Percentiles rank a stretch among this genome's conserved stretches.
Evolutionary conservation across 1,284 basidiomycete species (phyloP).

Genomic region (Marasmius tenuissimus): DNA sequence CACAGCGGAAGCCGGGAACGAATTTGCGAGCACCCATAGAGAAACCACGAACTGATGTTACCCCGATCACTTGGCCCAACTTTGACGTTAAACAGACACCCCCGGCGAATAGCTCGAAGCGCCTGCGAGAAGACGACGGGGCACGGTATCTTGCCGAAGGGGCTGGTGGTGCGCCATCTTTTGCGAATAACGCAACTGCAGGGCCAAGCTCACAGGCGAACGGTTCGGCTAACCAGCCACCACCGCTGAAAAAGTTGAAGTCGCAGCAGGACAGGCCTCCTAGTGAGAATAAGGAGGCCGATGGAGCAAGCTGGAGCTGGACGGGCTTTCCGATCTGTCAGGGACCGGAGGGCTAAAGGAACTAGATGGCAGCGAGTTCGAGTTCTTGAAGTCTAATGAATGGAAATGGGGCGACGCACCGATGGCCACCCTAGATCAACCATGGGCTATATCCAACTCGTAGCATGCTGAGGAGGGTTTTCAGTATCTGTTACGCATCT

Average conservation of each 20-base stretch:
- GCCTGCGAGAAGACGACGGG: constrained; percentile 59
- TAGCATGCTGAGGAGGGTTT: constrained; percentile 28
- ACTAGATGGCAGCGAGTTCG: constrained; percentile 72
- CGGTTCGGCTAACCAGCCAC: constrained; percentile 46
- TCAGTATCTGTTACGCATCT: constrained; percentile 25
- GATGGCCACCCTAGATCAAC: constrained; percentile 63
- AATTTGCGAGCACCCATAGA: too few relatives aligned
- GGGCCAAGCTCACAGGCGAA: constrained; percentile 18
- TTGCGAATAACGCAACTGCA: constrained; percentile 20
- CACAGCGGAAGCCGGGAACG: too few relatives aligned
- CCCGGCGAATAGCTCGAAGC: constrained; percentile 44
- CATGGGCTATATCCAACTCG: constrained; percentile 70
- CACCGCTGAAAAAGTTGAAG: constrained; percentile 69
- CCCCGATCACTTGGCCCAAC: constrained; percentile 25
- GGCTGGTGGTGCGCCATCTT: constrained; percentile 3
- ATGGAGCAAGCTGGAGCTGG: constrained; percentile 42
- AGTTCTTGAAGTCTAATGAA: constrained; percentile 60
- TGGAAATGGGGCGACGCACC: constrained; percentile 77
- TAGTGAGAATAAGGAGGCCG: too few relatives aligned
- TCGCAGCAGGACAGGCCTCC: constrained; percentile 65
- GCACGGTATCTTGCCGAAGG: constrained; percentile 5
- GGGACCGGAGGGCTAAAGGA: constrained; percentile 64
- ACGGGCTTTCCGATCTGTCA: constrained; percentile 53
- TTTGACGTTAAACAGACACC: too few relatives aligned
- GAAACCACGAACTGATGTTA: constrained; percentile 25